These are phyloP conservation scores for Backusella macrospora DNA, from an alignment of 192 early-diverging fungal species.

Conservation along the genomic window DNA sequence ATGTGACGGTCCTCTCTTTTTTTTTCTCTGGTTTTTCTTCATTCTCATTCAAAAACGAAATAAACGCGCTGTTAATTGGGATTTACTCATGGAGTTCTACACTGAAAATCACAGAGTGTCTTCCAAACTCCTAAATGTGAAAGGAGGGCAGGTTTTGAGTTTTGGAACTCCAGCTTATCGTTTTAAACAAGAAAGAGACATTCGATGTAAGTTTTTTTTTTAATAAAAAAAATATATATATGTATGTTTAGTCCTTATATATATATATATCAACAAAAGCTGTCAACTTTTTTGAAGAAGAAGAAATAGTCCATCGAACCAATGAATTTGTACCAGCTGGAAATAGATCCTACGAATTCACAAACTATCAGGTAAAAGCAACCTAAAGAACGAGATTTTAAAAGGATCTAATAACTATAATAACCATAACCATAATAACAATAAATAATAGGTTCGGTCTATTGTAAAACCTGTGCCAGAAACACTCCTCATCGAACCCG, in stretches of 20 bases:
- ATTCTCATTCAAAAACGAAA: background rate
- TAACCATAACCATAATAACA: no score
- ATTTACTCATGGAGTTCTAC: background rate
- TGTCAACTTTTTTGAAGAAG: constrained; percentile 7
- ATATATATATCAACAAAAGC: background rate
- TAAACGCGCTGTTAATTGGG: background rate
- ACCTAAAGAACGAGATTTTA: no score
- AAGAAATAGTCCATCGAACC: background rate
- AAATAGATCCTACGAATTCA: background rate
- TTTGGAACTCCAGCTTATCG: background rate
- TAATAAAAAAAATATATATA: background rate
- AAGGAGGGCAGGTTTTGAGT: background rate
- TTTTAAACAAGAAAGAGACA: background rate
- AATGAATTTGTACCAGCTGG: constrained; percentile 1
- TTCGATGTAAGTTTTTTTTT: background rate
- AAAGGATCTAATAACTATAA: no score
- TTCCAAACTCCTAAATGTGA: background rate
- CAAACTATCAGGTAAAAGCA: background rate
- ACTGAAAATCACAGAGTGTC: background rate
- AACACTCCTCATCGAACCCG: background rate
- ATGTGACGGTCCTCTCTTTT: background rate
- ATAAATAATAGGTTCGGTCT: background rate
- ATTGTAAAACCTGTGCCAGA: background rate
- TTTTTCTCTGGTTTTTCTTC: background rate
- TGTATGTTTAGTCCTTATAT: background rate